Base-by-base conservation (phyloP, 2,329 filamentous ascomycete genomes). In the Fusarium circinatum region DNA sequence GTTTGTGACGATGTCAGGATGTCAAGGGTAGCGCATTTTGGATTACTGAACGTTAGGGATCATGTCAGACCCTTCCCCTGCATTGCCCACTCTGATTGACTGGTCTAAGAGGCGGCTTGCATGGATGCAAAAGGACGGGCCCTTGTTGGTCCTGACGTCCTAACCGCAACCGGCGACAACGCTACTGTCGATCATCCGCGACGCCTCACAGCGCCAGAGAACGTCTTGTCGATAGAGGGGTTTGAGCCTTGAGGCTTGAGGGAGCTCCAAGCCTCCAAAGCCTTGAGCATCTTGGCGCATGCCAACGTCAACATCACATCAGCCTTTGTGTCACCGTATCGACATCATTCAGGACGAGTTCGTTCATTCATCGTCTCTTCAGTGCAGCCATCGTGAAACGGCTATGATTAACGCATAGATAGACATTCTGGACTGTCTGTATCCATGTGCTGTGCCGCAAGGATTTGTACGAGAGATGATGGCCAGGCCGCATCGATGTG, bases 141-240 rank as follows among this genome's bases (percentile, higher is more conserved):
- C 47, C 65, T 60, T 34, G 67, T 59, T 74, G 47, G 39, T 56
- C 36, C 39, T 52, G 30, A 18, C 13, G 44, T 47, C 30, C 71
- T 74, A 72, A 75, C 71, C 60, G 34, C 30, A 72, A 75, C 56
- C 68, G 71, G 62, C 60, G 56, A 68, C 41, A 49, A 74, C 75
- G 71, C 76, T 78, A 77, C 72, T 69, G 76, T 78, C 76, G 76
- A 78, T 78, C 76, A 75, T 76, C 76, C 75, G 76, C 65, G 58
- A 71, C 74, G 75, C 74, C 64, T 76, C 55, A 52, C 67, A 67
- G 59, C 52, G 22, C 60, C 42, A 47, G 54, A 49, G 45, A 45
- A 65, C 41, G 49, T 55, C 65, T 36, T 38, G 61, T 54, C 71
- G 58, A 39, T 68, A 56, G 30, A 39, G 55, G 54, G 38, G 30